phyloP scores from a whole-genome alignment of 2,329 filamentous ascomycete genomes.

The Septoria linicola region DNA sequence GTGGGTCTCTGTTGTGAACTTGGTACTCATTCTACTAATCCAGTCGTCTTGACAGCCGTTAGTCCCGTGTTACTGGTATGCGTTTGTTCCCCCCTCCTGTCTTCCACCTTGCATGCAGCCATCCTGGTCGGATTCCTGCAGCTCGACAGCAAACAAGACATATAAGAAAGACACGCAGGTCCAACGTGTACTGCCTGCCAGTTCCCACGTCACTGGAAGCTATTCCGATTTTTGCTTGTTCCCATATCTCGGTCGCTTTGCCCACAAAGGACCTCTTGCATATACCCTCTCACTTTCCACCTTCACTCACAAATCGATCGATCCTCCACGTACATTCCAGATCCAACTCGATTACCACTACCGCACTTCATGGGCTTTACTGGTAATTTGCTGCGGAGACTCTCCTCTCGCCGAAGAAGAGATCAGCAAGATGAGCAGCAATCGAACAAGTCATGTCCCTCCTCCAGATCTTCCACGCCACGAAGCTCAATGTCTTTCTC shows the following conservation, averaged over 20 bases:
- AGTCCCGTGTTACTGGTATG: conserved; percentile 13
- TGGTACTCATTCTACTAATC: conserved; percentile 3
- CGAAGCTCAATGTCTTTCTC: conserved; percentile 12
- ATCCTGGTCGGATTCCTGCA: conserved; percentile 19
- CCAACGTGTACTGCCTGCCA: conserved; percentile 14
- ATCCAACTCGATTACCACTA: background rate
- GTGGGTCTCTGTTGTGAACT: conserved; percentile 9
- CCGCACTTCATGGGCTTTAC: conserved; percentile 16
- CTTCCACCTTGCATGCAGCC: conserved; percentile 15
- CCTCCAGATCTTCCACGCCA: conserved; percentile 10
- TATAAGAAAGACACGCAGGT: conserved; percentile 12
- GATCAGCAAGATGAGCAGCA: conserved; percentile 12
- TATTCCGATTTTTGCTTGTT: conserved; percentile 10
- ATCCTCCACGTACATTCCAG: background rate
- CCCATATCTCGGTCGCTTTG: background rate
- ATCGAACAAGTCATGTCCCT: conserved; percentile 1
- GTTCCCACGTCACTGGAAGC: conserved; percentile 5
- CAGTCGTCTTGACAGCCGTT: conserved; percentile 6
- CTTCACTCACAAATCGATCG: background rate
- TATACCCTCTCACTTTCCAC: background rate
- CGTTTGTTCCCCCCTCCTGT: conserved; percentile 9
- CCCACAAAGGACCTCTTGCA: background rate
- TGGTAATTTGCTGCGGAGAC: conserved; percentile 12
- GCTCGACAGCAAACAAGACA: conserved; percentile 18
- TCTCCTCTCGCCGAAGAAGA: conserved; percentile 11